A percentile compares a stretch with the other conserved stretches of the same genome.
These are phyloP conservation scores for Populus nigra DNA, from an alignment of 345 rosid genomes.

Conservation along the genomic window DNA sequence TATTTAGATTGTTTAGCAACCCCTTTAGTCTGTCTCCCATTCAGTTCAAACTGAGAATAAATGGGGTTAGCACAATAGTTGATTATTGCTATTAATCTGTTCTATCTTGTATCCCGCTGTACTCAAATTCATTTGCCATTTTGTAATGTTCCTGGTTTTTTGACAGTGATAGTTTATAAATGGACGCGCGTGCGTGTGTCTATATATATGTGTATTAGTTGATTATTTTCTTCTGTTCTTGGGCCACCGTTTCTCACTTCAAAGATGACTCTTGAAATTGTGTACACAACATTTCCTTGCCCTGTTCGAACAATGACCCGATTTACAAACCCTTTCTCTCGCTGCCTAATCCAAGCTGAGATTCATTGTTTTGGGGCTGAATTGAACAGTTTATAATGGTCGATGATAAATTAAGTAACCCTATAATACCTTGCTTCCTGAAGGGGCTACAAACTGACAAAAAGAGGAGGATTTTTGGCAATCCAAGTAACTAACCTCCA, in stretches of 20 bases:
- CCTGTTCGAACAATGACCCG: background rate
- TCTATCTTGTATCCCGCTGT: slow-evolving; percentile 3
- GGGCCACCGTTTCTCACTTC: background rate
- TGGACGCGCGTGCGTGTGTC: background rate
- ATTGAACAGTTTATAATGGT: slow-evolving; percentile 1
- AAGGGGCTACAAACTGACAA: slow-evolving; percentile 33
- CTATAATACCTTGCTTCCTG: slow-evolving; percentile 23
- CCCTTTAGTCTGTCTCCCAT: slow-evolving; percentile 22
- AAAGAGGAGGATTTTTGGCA: slow-evolving; percentile 17
- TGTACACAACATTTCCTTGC: background rate
- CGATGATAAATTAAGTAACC: slow-evolving; percentile 11
- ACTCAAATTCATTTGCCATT: slow-evolving; percentile 20
- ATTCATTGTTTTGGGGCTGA: background rate
- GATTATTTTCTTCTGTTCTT: background rate
- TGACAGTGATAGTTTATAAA: background rate
- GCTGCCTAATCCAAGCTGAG: background rate
- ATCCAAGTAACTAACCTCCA: slow-evolving; percentile 18
- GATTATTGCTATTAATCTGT: slow-evolving; percentile 15
- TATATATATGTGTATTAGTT: background rate
- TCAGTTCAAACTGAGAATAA: slow-evolving; percentile 45
- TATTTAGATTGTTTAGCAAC: slow-evolving; percentile 54
- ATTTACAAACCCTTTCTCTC: no score
- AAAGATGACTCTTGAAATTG: background rate
- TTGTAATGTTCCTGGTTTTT: slow-evolving; percentile 19
- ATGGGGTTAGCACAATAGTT: slow-evolving; percentile 44